Base-by-base conservation (phyloP, 2,329 filamentous ascomycete species). In the Sarocladiaceae sp. region DNA sequence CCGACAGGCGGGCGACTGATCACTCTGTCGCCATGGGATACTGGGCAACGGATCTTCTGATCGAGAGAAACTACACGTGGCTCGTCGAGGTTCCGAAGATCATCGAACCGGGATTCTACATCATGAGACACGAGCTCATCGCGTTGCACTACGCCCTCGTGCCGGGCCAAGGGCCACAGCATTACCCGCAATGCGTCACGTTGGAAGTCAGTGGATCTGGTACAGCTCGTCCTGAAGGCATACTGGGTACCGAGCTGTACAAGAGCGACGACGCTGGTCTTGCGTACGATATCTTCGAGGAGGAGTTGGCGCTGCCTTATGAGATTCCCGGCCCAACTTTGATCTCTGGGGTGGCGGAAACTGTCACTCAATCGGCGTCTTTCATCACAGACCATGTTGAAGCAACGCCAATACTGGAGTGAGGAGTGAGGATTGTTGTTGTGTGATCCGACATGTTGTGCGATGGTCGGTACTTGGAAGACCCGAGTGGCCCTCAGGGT, bases 61-160 rank as follows among this genome's bases (percentile, higher is more conserved):
- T 72, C 55, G 54, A 59, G 48, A 55, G 57, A 70, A 49, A 51
- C 47, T 52, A 55, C 46, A 55, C 49, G 43, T 71, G 66, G 61
- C 59, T 64, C 23, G 61, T 71, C 33, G 66, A 61, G 48, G 67
- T 76, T 46, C 73, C 73, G 10, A 39, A 52, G 6, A 55, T 58
- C 46, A 59, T 76, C 42, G 64, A 64, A 13, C 55, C 71, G 2
- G 74, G 73, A 45, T 65, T 71, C 52, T 76, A 76, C 55, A 67
- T 76, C 44, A 62, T 73, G 33, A 67, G 73, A 43, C 68, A 73
- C 55, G 73, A 76, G 59, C 69, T 74, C 53, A 68, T 76, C 47
- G 72, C 71, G 19, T 66, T 76, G 19, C 72, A 76, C 63, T 60
- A 61, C 32, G 70, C 64, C 20, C 19, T 23, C 21, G 42, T 47